Conservation (phyloP, 768 basidiomycete species). For the Psilocybe subaeruginosa region DNA sequence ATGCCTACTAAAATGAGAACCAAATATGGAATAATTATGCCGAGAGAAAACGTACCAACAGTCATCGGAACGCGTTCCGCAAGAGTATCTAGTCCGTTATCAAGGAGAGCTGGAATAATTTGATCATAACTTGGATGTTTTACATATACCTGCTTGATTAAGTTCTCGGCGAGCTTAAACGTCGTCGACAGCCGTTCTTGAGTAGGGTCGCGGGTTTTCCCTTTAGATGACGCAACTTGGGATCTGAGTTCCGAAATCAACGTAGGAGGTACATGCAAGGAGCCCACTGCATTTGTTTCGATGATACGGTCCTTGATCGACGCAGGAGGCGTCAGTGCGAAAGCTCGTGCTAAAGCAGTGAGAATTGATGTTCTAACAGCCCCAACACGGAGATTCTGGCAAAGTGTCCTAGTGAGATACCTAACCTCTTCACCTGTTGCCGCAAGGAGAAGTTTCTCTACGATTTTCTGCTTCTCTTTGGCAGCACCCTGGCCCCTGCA, state of each 20-base stretch:
- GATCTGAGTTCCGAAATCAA: slow-evolving; percentile 29
- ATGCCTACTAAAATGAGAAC: slow-evolving; percentile 46
- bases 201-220: slow-evolving; percentile 26
- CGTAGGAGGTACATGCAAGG: slow-evolving; percentile 27
- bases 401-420: slow-evolving; percentile 76
- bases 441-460: slow-evolving; percentile 81
- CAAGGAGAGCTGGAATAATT: slow-evolving; percentile 62
- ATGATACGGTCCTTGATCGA: slow-evolving; percentile 22
- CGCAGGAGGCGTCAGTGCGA: slow-evolving; percentile 59
- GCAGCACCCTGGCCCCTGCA: slow-evolving; percentile 78
- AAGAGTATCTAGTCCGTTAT: slow-evolving; percentile 63
- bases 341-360: slow-evolving; percentile 77
- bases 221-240: slow-evolving; percentile 20
- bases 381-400: slow-evolving; percentile 81
- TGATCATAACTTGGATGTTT: slow-evolving; percentile 79
- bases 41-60: slow-evolving; percentile 54
- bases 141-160: slow-evolving; percentile 74
- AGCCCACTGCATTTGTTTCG: slow-evolving; percentile 18
- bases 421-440: slow-evolving; percentile 89
- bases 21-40: background rate
- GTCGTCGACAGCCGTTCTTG: slow-evolving; percentile 40
- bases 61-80: slow-evolving; percentile 63
- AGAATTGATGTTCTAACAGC: slow-evolving; percentile 85
- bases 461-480: slow-evolving; percentile 75
- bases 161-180: slow-evolving; percentile 60